Conservation (phyloP, 2,329 filamentous ascomycete species). For the Aspergillus glaucus region DNA sequence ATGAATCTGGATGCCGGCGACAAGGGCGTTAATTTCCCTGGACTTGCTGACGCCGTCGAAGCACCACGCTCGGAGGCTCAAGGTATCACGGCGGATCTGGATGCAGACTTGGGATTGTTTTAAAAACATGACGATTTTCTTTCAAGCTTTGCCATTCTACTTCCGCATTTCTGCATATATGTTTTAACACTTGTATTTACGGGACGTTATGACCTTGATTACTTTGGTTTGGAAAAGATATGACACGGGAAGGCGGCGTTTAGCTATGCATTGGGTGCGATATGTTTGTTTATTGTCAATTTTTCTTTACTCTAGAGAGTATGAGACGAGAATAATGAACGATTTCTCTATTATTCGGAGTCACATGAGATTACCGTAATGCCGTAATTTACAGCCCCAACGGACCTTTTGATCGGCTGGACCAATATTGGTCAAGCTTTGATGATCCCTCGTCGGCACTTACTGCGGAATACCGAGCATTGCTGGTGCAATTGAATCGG, state of each 20-base stretch:
- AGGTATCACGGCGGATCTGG: conserved; percentile 9
- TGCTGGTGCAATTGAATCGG: too few species aligned
- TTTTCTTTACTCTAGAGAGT: conserved; percentile 4
- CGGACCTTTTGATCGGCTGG: too few species aligned
- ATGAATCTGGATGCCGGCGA: conserved; percentile 10
- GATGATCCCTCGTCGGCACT: too few species aligned
- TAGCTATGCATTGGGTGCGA: too few species aligned
- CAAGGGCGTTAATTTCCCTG: conserved; percentile 9
- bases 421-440: too few species aligned
- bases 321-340: conserved; percentile 7
- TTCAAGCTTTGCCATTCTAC: neutral
- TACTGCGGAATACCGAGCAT: too few species aligned
- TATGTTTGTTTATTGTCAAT: too few species aligned
- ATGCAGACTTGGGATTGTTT: conserved; percentile 15
- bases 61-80: conserved; percentile 7
- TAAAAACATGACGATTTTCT: neutral
- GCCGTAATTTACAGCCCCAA: too few species aligned
- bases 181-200: neutral
- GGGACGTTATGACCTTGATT: conserved; percentile 1
- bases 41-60: conserved; percentile 4
- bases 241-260: too few species aligned
- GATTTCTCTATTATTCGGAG: neutral
- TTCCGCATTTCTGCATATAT: neutral
- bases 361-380: conserved; percentile 1
- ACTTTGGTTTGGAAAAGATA: neutral